Evolutionary conservation across 106 monocot genomes (phyloP).

Genomic region (Gastrodia elata): DNA sequence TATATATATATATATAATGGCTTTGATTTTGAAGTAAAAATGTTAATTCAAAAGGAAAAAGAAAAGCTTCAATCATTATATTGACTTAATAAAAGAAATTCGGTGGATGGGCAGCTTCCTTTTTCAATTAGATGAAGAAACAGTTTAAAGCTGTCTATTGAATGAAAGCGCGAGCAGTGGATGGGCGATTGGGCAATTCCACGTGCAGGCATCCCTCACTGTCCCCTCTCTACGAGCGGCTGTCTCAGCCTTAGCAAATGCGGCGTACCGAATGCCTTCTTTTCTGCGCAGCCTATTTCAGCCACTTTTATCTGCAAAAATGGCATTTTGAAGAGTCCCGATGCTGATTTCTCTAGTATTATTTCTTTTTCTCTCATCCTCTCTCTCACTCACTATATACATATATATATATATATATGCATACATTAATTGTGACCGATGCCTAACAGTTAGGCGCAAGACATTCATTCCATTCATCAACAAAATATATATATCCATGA

Average conservation of each 20-base stretch:
- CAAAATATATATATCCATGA: too few species aligned
- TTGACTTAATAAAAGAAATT: too few species aligned
- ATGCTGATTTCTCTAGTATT: background rate
- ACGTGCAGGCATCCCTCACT: background rate
- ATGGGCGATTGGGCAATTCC: background rate
- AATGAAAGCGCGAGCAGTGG: too few species aligned
- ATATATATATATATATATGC: too few species aligned
- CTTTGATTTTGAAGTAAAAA: too few species aligned
- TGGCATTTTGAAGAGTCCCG: slow-evolving; percentile 1
- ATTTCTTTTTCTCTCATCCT: background rate
- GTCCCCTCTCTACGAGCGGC: background rate
- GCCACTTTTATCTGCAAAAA: background rate
- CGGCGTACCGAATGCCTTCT: slow-evolving; percentile 6
- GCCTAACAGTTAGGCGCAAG: slow-evolving; percentile 5
- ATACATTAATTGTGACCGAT: background rate
- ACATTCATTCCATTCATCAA: background rate
- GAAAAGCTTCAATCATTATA: too few species aligned
- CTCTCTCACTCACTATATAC: background rate
- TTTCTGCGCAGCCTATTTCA: slow-evolving; percentile 2
- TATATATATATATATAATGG: too few species aligned
- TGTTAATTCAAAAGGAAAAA: too few species aligned
- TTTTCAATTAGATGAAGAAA: too few species aligned
- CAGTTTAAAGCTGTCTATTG: too few species aligned
- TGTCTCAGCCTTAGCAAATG: slow-evolving; percentile 1
- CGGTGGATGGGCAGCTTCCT: too few species aligned